Evolutionary conservation across 2,329 filamentous ascomycete genomes (phyloP).

Genomic region (Exophiala sideris): DNA sequence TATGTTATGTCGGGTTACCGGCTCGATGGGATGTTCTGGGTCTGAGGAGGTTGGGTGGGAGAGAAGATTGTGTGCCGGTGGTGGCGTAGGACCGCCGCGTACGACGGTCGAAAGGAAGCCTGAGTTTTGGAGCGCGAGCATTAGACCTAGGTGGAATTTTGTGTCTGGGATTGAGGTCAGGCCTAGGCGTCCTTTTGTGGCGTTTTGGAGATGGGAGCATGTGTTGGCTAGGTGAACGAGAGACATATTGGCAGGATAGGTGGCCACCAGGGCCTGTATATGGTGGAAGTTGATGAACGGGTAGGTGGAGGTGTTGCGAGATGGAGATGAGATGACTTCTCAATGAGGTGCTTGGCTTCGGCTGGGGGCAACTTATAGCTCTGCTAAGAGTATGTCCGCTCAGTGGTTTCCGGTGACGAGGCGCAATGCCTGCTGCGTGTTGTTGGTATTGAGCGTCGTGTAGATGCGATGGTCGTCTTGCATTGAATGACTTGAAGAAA

Average conservation of each 20-base stretch:
- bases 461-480: no score
- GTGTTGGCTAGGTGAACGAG: slow-evolving; percentile 73
- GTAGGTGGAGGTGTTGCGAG: not conserved
- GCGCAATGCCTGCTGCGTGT: no score
- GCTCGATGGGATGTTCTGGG: slow-evolving; percentile 41
- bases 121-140: slow-evolving; percentile 73
- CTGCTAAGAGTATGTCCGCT: no score
- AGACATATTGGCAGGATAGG: slow-evolving; percentile 54
- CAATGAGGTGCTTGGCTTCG: no score
- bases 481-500: no score
- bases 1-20: slow-evolving; percentile 67
- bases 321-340: no score
- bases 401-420: no score
- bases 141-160: slow-evolving; percentile 73
- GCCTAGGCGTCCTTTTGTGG: slow-evolving; percentile 74
- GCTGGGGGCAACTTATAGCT: no score
- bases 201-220: slow-evolving; percentile 90
- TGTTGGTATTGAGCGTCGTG: no score
- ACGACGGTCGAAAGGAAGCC: slow-evolving; percentile 80
- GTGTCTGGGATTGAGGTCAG: slow-evolving; percentile 78
- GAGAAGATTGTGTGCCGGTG: slow-evolving; percentile 51
- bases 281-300: not conserved
- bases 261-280: not conserved
- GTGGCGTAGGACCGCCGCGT: slow-evolving; percentile 63
- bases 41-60: slow-evolving; percentile 46